Conservation (phyloP, 768 basidiomycete genomes). For the Tylopilus felleus region DNA sequence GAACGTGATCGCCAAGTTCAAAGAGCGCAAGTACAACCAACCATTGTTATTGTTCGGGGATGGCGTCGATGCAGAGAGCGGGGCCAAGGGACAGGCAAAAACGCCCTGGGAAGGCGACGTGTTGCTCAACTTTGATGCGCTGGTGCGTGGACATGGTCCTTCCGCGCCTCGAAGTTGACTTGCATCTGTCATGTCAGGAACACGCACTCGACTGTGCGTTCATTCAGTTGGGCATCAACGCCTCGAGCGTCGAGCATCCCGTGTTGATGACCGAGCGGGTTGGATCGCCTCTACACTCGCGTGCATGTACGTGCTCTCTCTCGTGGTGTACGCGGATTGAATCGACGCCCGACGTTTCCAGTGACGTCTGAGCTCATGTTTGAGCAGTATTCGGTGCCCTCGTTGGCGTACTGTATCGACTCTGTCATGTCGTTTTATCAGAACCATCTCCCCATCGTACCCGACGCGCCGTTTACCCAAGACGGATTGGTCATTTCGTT, state of each 20-base stretch:
- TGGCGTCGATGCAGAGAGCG: constrained; percentile 82
- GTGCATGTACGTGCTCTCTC: constrained; percentile 59
- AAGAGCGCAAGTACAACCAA: constrained; percentile 81
- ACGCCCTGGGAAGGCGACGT: constrained; percentile 95
- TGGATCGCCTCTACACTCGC: constrained; percentile 83
- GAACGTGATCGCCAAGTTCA: constrained; percentile 82
- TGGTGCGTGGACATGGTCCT: constrained; percentile 48
- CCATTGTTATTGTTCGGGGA: constrained; percentile 86
- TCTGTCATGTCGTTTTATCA: constrained; percentile 91
- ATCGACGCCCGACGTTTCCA: constrained; percentile 28
- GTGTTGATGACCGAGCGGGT: constrained; percentile 92
- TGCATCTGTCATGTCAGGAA: constrained; percentile 59
- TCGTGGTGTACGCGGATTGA: not conserved
- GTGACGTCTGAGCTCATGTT: constrained; percentile 97
- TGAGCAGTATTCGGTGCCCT: constrained; percentile 85
- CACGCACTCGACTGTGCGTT: constrained; percentile 92
- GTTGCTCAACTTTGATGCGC: constrained; percentile 83
- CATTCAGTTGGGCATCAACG: constrained; percentile 79
- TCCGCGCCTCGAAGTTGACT: not conserved
- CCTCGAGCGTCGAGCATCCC: constrained; percentile 75
- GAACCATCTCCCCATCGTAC: constrained; percentile 48
- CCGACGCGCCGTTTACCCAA: constrained; percentile 38
- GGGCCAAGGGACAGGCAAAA: constrained; percentile 71
- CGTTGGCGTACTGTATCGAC: constrained; percentile 85
- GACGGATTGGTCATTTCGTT: constrained; percentile 90